These are phyloP conservation scores for Aspergillus felis DNA, from an alignment of 2,329 filamentous ascomycete genomes.

Conservation along the genomic window DNA sequence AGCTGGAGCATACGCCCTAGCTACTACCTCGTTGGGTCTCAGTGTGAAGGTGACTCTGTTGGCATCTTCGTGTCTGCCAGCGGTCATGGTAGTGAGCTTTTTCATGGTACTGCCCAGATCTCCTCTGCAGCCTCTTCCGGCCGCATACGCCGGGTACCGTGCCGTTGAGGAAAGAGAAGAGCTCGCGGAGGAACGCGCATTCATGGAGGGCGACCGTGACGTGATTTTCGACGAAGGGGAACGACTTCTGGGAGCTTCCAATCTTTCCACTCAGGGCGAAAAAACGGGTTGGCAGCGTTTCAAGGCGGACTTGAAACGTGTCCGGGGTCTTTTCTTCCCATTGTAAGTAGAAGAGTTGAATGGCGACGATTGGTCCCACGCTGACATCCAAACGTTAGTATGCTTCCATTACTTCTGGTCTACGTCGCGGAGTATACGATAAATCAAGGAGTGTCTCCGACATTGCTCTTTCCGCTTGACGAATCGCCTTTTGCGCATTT, in stretches of 20 bases:
- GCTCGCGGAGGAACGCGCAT: slow-evolving; percentile 33
- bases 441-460: slow-evolving; percentile 90
- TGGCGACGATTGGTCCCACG: not conserved
- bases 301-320: slow-evolving; percentile 58
- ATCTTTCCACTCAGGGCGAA: slow-evolving; percentile 10
- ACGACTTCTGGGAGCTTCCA: slow-evolving; percentile 26
- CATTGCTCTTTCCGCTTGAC: slow-evolving; percentile 76
- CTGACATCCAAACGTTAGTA: slow-evolving; percentile 44
- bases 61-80: slow-evolving; percentile 72
- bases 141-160: slow-evolving; percentile 51
- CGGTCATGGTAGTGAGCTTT: slow-evolving; percentile 78
- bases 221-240: slow-evolving; percentile 23
- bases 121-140: slow-evolving; percentile 52
- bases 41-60: slow-evolving; percentile 71
- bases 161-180: slow-evolving; percentile 45
- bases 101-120: slow-evolving; percentile 72
- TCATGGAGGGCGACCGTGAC: slow-evolving; percentile 17
- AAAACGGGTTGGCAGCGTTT: slow-evolving; percentile 38
- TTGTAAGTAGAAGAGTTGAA: slow-evolving; percentile 46
- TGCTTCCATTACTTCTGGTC: slow-evolving; percentile 87
- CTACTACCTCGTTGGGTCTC: slow-evolving; percentile 76
- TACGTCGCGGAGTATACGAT: slow-evolving; percentile 97
- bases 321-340: slow-evolving; percentile 66
- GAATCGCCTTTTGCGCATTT: slow-evolving; percentile 74
- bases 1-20: slow-evolving; percentile 78